Evolutionary conservation across 2,329 filamentous ascomycete species (phyloP).

Genomic region (Fusarium irregulare): DNA sequence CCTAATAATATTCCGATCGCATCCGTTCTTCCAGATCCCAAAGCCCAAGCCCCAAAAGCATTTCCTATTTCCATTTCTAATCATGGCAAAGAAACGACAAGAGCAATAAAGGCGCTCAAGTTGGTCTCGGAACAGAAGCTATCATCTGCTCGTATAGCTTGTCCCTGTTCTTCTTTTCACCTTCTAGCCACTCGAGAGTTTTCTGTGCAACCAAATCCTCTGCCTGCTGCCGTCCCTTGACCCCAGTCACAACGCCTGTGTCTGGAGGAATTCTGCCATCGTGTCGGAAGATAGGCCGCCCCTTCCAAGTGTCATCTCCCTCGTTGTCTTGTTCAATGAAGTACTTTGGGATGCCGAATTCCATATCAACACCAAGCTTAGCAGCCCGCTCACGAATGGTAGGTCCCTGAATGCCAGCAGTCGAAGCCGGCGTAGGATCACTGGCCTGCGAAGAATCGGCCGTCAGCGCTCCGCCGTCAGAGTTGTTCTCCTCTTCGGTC

Average conservation of each 20-base stretch:
- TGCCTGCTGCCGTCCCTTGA: slow-evolving; percentile 51
- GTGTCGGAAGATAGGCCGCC: slow-evolving; percentile 50
- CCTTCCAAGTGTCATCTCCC: slow-evolving; percentile 50
- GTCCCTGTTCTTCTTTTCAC: slow-evolving; percentile 32
- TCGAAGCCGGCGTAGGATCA: neutral
- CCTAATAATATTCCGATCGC: neutral
- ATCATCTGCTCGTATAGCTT: neutral
- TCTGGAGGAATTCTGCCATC: slow-evolving; percentile 47
- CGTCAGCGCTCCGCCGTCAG: slow-evolving; percentile 15
- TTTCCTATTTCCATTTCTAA: neutral
- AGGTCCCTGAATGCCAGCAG: neutral
- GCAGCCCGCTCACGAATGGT: slow-evolving; percentile 46
- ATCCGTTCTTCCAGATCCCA: neutral
- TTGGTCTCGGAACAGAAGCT: neutral
- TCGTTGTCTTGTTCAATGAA: slow-evolving; percentile 36
- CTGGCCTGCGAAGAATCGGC: neutral
- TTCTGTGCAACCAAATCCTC: slow-evolving; percentile 55
- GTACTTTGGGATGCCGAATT: slow-evolving; percentile 52
- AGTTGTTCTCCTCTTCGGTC: slow-evolving; percentile 21
- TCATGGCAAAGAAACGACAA: neutral
- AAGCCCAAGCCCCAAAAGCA: neutral
- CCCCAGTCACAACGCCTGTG: slow-evolving; percentile 50
- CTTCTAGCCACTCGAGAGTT: slow-evolving; percentile 53
- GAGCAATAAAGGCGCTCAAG: neutral
- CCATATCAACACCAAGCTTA: slow-evolving; percentile 50